Conservation (phyloP, 2,329 filamentous ascomycete species). For the Alternaria alternata region DNA sequence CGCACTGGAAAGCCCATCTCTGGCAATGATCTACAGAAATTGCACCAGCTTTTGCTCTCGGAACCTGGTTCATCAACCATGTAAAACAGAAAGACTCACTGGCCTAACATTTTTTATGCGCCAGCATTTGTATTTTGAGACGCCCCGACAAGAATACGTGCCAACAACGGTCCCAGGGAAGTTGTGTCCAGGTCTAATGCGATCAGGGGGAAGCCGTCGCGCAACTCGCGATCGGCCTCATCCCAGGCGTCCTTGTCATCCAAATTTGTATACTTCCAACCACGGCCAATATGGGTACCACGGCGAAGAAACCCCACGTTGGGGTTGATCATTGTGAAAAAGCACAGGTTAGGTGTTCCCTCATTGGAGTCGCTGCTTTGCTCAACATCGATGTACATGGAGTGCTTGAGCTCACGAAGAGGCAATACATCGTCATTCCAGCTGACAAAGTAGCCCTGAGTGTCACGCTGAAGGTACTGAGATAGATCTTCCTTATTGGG, state of each 20-base stretch:
- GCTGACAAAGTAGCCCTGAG: neutral
- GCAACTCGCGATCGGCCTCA: neutral
- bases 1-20: no score
- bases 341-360: neutral
- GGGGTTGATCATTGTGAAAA: neutral
- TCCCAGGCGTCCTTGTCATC: neutral
- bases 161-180: neutral
- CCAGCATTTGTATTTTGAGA: neutral
- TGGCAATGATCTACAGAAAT: no score
- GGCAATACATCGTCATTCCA: neutral
- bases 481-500: neutral
- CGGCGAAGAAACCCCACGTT: neutral
- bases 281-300: neutral
- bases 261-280: neutral
- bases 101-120: no score
- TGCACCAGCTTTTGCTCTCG: no score
- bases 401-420: no score
- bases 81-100: no score
- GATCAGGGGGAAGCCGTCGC: neutral
- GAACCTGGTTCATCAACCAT: no score
- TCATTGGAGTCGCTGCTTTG: no score
- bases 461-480: neutral
- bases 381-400: no score
- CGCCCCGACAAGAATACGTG: neutral
- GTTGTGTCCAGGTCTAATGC: neutral